Base-by-base conservation (phyloP, 164 flowering plant species). In the Amborella trichopoda region DNA sequence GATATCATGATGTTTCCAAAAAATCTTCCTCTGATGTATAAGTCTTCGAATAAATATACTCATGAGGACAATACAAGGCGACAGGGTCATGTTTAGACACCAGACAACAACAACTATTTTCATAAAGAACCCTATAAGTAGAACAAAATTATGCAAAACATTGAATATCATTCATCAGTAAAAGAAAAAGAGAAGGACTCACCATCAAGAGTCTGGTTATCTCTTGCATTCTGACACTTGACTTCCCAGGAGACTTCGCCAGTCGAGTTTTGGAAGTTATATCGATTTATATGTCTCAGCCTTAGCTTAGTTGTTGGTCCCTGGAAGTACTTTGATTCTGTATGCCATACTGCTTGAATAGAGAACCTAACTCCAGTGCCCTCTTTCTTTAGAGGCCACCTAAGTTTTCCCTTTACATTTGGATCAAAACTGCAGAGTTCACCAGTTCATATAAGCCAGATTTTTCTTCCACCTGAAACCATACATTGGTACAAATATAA, bases 341-440 rank as follows among this genome's bases (percentile, higher is more conserved):
- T 70, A 65, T 80, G 80, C 80, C 78, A 77, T 41, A 48, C 62
- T 0, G 70, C 75, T 33, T 64, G 50, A 20, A 80, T 64, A 23
- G 43, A 44, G 56, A 45, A 77, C 56, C 68, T 48, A 48, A 56
- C 68, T 1, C 74, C 75, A 21, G 53, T 49, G 54, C 66, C 44
- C 21, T 63, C 64, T 58, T 70, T 69, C 28, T 78, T 77, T 16
- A 65, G 36, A 28, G 83, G 69, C 87, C 87, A 80, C 59, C 78
- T 62, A 28, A 80, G 47, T 6, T 80, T 78, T 20, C 83, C 83
- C 59, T 59, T 72, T 20, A 64, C 67, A 45, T 49, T 43, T 12
- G 70, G 55, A 50, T 80, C 80, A 27, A 74, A 40, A 67, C 50
- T 22, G 88, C 79, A 25, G 70, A 63, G 41, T 46, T 57, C 26